These are phyloP conservation scores for Metschnikowia aberdeeniae DNA, from an alignment of 805 yeast genomes.

Conservation along the genomic window DNA sequence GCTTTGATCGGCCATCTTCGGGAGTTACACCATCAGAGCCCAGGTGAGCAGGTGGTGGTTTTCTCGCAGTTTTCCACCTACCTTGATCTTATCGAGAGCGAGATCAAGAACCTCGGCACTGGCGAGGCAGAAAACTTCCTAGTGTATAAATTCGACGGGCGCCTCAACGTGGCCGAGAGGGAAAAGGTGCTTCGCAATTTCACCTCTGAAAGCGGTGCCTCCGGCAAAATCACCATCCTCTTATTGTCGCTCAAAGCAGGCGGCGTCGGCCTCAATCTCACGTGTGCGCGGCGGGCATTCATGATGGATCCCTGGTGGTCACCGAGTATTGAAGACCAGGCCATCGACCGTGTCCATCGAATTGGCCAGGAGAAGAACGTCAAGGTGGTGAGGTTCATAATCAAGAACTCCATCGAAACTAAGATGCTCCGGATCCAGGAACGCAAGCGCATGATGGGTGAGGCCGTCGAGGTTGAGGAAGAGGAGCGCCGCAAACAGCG, in stretches of 20 bases:
- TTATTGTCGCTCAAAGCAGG: slow-evolving; percentile 85
- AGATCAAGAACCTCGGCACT: slow-evolving; percentile 37
- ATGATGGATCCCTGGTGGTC: slow-evolving; percentile 99
- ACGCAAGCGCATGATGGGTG: slow-evolving; percentile 75
- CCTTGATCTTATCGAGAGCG: slow-evolving; percentile 67
- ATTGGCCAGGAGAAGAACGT: slow-evolving; percentile 80
- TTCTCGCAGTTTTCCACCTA: slow-evolving; percentile 89
- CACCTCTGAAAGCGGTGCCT: slow-evolving; percentile 26
- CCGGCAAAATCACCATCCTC: slow-evolving; percentile 43
- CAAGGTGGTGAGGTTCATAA: slow-evolving; percentile 72
- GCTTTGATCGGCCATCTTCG: slow-evolving; percentile 62
- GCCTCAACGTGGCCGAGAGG: slow-evolving; percentile 63
- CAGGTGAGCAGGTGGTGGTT: slow-evolving; percentile 74
- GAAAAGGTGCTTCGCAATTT: slow-evolving; percentile 58
- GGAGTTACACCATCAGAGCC: slow-evolving; percentile 48
- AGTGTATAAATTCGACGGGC: slow-evolving; percentile 77
- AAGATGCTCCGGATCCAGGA: slow-evolving; percentile 87
- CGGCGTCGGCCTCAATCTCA: slow-evolving; percentile 87
- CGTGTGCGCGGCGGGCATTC: slow-evolving; percentile 79
- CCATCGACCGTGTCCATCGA: slow-evolving; percentile 85
- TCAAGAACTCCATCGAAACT: slow-evolving; percentile 80
- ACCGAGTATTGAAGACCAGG: slow-evolving; percentile 86
- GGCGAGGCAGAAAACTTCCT: slow-evolving; percentile 41
- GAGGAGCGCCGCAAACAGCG: slow-evolving; percentile 67
- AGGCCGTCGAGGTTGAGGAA: slow-evolving; percentile 69